Percentiles rank a stretch among this genome's conserved stretches.
Conservation (phyloP, 371 early-diverging fungal genomes). For the Lichtheimia ramosa region DNA sequence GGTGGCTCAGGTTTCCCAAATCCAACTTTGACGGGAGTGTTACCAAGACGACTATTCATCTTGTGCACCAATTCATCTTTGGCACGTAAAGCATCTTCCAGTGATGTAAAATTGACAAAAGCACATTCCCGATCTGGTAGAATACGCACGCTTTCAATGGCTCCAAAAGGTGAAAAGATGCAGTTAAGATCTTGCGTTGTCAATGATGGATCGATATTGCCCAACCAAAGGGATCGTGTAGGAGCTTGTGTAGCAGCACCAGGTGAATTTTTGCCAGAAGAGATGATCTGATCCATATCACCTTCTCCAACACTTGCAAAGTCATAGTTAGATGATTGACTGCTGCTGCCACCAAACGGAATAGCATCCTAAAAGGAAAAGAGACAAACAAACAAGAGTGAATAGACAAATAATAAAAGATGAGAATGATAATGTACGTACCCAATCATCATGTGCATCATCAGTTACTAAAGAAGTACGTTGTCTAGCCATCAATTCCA, state of each 20-base stretch:
- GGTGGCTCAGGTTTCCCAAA: constrained; percentile 84
- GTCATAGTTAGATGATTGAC: not conserved
- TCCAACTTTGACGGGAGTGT: constrained; percentile 63
- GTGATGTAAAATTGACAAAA: constrained; percentile 38
- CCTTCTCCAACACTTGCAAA: not conserved
- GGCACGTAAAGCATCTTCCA: constrained; percentile 42
- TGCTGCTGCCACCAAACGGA: not conserved
- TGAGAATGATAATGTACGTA: not conserved
- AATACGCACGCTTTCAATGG: constrained; percentile 89
- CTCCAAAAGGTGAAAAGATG: constrained; percentile 84
- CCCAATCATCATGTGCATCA: constrained; percentile 2
- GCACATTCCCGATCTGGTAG: constrained; percentile 71
- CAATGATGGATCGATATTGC: constrained; percentile 82
- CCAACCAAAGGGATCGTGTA: constrained; percentile 92
- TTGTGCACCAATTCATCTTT: constrained; percentile 29
- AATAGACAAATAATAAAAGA: not conserved
- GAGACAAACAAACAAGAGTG: not conserved
- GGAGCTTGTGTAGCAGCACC: constrained; percentile 39
- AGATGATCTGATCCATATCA: not conserved
- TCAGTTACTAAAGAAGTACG: constrained; percentile 10
- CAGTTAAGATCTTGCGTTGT: constrained; percentile 75
- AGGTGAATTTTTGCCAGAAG: constrained; percentile 12
- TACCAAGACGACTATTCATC: constrained; percentile 20
- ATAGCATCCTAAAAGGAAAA: not conserved
- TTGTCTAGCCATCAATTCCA: constrained; percentile 39